Evolutionary conservation across 345 rosid genomes (phyloP).

Genomic region (Citrus cavaleriei): DNA sequence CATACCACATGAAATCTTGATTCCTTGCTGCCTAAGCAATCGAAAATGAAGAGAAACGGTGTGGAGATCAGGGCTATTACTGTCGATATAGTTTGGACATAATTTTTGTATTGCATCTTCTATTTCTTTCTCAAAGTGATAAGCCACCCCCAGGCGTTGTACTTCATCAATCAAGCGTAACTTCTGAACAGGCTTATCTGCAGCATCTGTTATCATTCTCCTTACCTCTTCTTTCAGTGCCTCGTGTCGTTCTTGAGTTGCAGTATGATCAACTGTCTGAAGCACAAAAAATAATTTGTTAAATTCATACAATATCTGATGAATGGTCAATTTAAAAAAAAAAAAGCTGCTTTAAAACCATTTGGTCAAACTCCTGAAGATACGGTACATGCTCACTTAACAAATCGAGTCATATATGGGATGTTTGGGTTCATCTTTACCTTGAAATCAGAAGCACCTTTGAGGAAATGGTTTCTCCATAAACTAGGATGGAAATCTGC

Average conservation of each 20-base stretch:
- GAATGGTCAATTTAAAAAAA: too few relatives aligned
- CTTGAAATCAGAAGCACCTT: not conserved
- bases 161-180: constrained; percentile 30
- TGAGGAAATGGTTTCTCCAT: constrained; percentile 26
- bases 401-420: not conserved
- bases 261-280: constrained; percentile 3
- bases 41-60: constrained; percentile 23
- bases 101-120: constrained; percentile 13
- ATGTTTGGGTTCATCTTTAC: not conserved
- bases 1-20: constrained; percentile 16
- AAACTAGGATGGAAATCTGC: constrained; percentile 15
- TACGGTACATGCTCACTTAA: not conserved
- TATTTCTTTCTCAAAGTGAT: constrained; percentile 26
- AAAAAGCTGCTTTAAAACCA: not conserved
- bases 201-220: not conserved
- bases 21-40: constrained; percentile 27
- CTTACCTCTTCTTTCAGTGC: constrained; percentile 21
- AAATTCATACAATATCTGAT: too few relatives aligned
- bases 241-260: not conserved
- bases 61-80: constrained; percentile 4
- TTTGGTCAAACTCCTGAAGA: too few relatives aligned
- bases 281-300: not conserved
- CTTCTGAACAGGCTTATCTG: not conserved
- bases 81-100: not conserved
- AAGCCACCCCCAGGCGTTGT: constrained; percentile 27